These are phyloP conservation scores for Limnanthes douglasii DNA, from an alignment of 345 rosid species.

Conservation along the genomic window DNA sequence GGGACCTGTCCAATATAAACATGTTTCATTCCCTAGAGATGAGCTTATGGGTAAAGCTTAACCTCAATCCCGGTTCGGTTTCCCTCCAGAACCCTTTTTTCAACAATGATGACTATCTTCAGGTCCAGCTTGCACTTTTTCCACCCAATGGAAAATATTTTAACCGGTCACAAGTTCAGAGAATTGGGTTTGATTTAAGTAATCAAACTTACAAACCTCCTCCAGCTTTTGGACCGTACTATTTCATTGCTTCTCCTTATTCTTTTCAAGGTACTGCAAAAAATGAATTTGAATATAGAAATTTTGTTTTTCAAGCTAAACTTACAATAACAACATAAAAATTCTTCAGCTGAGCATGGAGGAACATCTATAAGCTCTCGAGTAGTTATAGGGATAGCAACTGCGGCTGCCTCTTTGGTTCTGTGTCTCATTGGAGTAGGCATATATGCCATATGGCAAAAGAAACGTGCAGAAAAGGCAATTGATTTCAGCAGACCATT, in stretches of 20 bases:
- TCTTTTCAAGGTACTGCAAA: constrained; percentile 57
- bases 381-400: constrained; percentile 29
- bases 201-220: constrained; percentile 91
- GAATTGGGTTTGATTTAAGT: constrained; percentile 67
- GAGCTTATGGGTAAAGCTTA: constrained; percentile 64
- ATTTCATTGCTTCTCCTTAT: constrained; percentile 76
- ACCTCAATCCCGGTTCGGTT: constrained; percentile 73
- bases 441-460: constrained; percentile 69
- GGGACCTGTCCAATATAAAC: constrained; percentile 42
- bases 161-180: constrained; percentile 45
- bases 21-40: constrained; percentile 63
- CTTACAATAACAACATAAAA: background rate
- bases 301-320: background rate
- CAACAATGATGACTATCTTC: constrained; percentile 77
- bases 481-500: too few relatives aligned
- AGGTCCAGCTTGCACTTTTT: constrained; percentile 67
- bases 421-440: constrained; percentile 54
- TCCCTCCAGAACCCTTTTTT: constrained; percentile 73
- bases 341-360: constrained; percentile 26
- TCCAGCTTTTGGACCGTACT: constrained; percentile 67
- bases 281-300: background rate
- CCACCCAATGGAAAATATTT: constrained; percentile 44
- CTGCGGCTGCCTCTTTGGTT: constrained; percentile 35
- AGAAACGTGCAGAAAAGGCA: constrained; percentile 93
- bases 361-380: constrained; percentile 27